phyloP scores from a whole-genome alignment of 129 eudicot genomes.

The Ambrosia trifida region DNA sequence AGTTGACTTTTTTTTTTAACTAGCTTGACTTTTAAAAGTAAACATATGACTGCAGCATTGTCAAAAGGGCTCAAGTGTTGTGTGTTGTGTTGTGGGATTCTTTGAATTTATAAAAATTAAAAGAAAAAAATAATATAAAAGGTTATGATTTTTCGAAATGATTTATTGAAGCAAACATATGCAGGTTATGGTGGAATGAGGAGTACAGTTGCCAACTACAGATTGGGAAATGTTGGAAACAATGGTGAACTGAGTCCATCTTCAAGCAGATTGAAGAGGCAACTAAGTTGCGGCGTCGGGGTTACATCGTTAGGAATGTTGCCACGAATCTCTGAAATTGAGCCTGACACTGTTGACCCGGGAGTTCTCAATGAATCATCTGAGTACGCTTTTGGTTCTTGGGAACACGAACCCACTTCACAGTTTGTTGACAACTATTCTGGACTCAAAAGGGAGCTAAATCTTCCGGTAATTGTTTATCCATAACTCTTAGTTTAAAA shows the following conservation, averaged over 20 bases:
- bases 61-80: background rate
- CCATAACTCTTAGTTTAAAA: too few species aligned
- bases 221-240: slow-evolving; percentile 42
- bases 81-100: background rate
- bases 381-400: slow-evolving; percentile 58
- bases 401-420: slow-evolving; percentile 57
- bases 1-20: background rate
- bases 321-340: slow-evolving; percentile 66
- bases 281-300: slow-evolving; percentile 41
- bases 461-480: slow-evolving; percentile 47
- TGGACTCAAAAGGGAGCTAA: slow-evolving; percentile 60
- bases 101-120: background rate
- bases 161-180: slow-evolving; percentile 33
- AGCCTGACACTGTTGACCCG: slow-evolving; percentile 37
- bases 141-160: background rate
- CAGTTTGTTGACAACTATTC: slow-evolving; percentile 46
- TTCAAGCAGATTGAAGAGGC: slow-evolving; percentile 49
- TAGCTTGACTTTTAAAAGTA: slow-evolving; percentile 21
- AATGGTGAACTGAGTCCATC: slow-evolving; percentile 44
- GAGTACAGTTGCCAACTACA: slow-evolving; percentile 50
- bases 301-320: slow-evolving; percentile 46
- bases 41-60: background rate
- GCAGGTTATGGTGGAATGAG: slow-evolving; percentile 56
- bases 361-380: slow-evolving; percentile 39
- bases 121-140: background rate